Conservation (phyloP, 1,284 basidiomycete genomes). For the Flammula alnicola region DNA sequence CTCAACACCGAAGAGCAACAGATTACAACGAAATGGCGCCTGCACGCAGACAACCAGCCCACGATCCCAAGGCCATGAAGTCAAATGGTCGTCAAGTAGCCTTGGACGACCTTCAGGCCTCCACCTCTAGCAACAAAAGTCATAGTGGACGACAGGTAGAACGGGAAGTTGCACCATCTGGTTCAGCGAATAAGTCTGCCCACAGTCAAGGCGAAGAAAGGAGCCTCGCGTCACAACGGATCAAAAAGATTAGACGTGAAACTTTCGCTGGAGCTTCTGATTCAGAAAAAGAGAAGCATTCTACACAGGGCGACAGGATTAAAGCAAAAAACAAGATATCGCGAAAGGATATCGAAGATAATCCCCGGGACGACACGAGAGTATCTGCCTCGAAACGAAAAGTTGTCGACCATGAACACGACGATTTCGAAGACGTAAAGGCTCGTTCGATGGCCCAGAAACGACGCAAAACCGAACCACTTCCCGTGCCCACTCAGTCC, state of each 20-base stretch:
- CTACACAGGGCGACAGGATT: slow-evolving; percentile 3
- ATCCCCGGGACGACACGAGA: not conserved
- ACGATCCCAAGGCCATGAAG: too few species aligned
- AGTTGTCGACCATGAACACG: slow-evolving; percentile 2
- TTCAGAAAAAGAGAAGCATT: slow-evolving; percentile 17
- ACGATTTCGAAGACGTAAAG: slow-evolving; percentile 6
- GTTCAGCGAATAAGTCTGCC: too few species aligned
- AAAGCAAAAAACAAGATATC: slow-evolving; percentile 4
- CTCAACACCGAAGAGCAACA: too few species aligned
- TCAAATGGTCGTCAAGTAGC: too few species aligned
- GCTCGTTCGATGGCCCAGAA: slow-evolving; percentile 2
- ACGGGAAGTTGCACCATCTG: slow-evolving; percentile 1
- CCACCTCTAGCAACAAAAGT: too few species aligned
- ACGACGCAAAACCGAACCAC: slow-evolving; percentile 15
- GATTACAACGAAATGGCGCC: too few species aligned
- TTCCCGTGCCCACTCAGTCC: not conserved
- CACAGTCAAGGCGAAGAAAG: slow-evolving; percentile 10
- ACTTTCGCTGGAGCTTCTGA: slow-evolving; percentile 12
- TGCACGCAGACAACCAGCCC: too few species aligned
- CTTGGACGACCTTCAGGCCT: too few species aligned
- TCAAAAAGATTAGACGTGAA: slow-evolving; percentile 21
- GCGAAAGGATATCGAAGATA: slow-evolving; percentile 2
- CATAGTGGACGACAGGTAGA: slow-evolving; percentile 3
- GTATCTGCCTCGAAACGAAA: slow-evolving; percentile 12
- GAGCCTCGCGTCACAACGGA: slow-evolving; percentile 9